Conservation (phyloP, 495 filamentous ascomycete species). For the Opeltia flavorubescens region DNA sequence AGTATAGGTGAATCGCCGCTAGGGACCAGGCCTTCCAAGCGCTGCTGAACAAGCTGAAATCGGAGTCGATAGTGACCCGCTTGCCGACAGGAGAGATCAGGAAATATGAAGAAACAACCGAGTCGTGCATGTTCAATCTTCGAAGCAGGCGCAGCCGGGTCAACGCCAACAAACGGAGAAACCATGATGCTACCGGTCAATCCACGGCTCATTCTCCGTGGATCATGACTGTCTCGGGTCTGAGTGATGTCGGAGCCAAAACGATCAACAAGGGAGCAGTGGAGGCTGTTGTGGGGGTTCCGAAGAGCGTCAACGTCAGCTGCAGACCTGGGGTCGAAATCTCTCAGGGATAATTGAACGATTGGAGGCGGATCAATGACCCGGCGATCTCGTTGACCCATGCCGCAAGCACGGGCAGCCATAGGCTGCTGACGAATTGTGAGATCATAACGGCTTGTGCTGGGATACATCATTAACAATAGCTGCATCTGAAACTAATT, state of each 20-base stretch:
- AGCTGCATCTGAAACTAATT: too few relatives aligned
- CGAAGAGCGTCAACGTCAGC: constrained; percentile 46
- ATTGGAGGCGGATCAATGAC: constrained; percentile 95
- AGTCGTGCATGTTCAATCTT: constrained; percentile 33
- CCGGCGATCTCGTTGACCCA: constrained; percentile 82
- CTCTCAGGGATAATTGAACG: constrained; percentile 65
- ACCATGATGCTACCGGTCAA: constrained; percentile 71
- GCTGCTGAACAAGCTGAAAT: constrained; percentile 76
- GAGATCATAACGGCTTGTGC: constrained; percentile 37
- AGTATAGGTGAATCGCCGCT: constrained; percentile 6
- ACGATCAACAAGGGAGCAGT: constrained; percentile 45
- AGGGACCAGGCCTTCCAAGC: constrained; percentile 27
- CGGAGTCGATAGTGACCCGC: constrained; percentile 70
- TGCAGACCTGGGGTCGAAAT: constrained; percentile 38
- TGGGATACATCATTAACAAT: too few relatives aligned
- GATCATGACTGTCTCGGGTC: constrained; percentile 27
- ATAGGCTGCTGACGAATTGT: constrained; percentile 79
- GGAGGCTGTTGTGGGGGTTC: constrained; percentile 67
- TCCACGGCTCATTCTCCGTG: constrained; percentile 35
- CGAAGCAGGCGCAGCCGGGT: constrained; percentile 11
- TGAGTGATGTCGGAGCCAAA: constrained; percentile 19
- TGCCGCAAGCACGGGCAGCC: constrained; percentile 84
- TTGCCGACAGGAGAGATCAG: constrained; percentile 81
- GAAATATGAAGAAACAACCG: constrained; percentile 88
- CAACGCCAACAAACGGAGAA: constrained; percentile 50